Evolutionary conservation across 108 stramenopile genomes (phyloP).

Genomic region (Schizochytrium sp.): DNA sequence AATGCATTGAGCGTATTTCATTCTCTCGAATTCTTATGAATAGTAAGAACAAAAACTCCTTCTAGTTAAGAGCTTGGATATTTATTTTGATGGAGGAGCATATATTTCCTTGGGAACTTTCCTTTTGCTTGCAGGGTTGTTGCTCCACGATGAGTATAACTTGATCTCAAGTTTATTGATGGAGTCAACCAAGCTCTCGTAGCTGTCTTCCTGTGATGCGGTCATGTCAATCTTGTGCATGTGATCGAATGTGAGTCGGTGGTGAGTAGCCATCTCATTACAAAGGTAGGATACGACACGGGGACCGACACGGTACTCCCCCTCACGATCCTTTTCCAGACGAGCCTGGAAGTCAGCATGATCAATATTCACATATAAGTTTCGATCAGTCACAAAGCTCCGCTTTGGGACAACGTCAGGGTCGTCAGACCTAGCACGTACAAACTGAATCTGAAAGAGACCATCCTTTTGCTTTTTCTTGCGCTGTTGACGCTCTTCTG

Average conservation of each 20-base stretch:
- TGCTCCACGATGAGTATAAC: neutral
- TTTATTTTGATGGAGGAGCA: no score
- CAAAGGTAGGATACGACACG: neutral
- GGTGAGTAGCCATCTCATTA: constrained; percentile 48
- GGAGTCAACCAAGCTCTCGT: constrained; percentile 5
- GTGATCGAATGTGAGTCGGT: neutral
- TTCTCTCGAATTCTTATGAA: no score
- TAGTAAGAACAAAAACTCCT: no score
- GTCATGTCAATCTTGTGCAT: constrained; percentile 3
- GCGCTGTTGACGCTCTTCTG: neutral
- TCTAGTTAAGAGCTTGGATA: no score
- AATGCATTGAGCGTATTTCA: no score
- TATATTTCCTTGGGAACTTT: neutral
- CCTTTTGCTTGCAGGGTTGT: neutral
- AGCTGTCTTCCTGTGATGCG: neutral
- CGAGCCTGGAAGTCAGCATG: neutral
- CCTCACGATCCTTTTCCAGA: neutral
- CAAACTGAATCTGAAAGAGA: neutral
- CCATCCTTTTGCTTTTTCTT: neutral
- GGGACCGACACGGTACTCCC: neutral
- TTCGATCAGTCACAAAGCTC: neutral
- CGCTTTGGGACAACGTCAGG: constrained; percentile 25
- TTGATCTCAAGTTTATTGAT: constrained; percentile 26
- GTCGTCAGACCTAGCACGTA: neutral
- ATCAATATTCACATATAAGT: constrained; percentile 39